Evolutionary conservation across 2,329 filamentous ascomycete species (phyloP), one percentile per base, ranked within the genome.

Genomic region (Colletotrichum sp.): DNA sequence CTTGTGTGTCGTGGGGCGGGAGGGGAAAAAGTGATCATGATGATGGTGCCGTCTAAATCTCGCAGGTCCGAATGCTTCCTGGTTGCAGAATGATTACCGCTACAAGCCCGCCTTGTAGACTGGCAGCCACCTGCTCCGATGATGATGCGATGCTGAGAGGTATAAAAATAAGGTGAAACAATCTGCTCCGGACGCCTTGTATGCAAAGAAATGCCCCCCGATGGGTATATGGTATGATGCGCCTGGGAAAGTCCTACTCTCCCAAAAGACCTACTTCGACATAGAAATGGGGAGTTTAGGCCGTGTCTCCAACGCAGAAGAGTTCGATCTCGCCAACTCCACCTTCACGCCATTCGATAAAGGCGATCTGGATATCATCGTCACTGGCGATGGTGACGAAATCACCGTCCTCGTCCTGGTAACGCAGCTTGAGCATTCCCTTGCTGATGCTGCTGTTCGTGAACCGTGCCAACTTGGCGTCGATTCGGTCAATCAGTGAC

Each of bases 281-380:
- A 68, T 59, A 70, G 61, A 70, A 73, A 75, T 70, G 81, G 80
- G 55, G 65, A 32, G 39, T 60, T 68, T 34, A 75, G 32, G 65
- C 74, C 67, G 82, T 86, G 76, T 89, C 89, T 82, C 91, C 87
- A 78, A 93, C 88, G 85, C 95, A 96, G 86, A 94, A 96, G 77
- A 97, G 91, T 83, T 98, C 95, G 84, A 98, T 98, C 88, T 98
- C 96, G 79, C 95, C 96, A 59, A 98, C 93, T 79, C 94, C 93
- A 59, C 93, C 93, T 67, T 98, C 96, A 39, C 94, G 92, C 96
- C 96, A 98, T 80, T 98, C 96, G 83, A 96, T 93, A 82, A 99
- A 98, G 6, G 97, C 97, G 80, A 97, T 96, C 81, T 98, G 95
- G 59, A 99, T 97, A 79, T 98, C 97, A 81, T 99, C 97, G 81